Evolutionary conservation across 2,329 filamentous ascomycete genomes (phyloP).

Genomic region (Dactylellina sp.): DNA sequence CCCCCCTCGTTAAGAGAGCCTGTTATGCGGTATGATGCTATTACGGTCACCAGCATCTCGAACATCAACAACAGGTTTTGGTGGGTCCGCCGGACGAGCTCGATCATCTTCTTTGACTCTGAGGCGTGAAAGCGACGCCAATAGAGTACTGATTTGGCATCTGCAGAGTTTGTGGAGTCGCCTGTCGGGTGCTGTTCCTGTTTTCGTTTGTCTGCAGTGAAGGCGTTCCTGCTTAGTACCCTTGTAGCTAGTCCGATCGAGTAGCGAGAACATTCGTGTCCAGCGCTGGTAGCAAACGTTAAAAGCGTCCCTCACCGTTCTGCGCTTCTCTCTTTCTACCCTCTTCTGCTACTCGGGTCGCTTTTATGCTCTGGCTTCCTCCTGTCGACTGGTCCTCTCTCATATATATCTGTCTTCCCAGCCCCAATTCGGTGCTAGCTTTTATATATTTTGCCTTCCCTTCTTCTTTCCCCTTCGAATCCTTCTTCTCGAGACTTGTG

Average conservation of each 20-base stretch:
- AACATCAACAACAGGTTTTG: conserved; percentile 50
- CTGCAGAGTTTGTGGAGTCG: conserved; percentile 56
- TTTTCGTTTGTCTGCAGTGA: conserved; percentile 30
- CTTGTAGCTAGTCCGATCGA: conserved; percentile 44
- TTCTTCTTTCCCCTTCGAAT: conserved; percentile 16
- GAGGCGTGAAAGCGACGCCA: conserved; percentile 49
- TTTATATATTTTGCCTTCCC: conserved; percentile 28
- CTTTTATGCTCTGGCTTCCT: conserved; percentile 56
- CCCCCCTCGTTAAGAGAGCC: conserved; percentile 37
- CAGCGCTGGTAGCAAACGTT: conserved; percentile 50
- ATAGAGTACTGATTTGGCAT: conserved; percentile 43
- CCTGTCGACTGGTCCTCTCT: conserved; percentile 43
- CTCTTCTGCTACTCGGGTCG: conserved; percentile 45
- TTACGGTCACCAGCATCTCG: conserved; percentile 48
- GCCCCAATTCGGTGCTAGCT: conserved; percentile 10
- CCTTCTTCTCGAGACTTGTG: conserved; percentile 40
- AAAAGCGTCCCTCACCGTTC: conserved; percentile 29
- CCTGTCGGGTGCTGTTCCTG: conserved; percentile 47
- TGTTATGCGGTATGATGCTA: conserved; percentile 57
- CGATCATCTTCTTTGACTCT: conserved; percentile 22
- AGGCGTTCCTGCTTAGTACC: conserved; percentile 48
- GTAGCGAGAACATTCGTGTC: conserved; percentile 33
- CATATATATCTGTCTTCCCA: conserved; percentile 45
- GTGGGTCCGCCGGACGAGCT: conserved; percentile 5
- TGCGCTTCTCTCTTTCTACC: conserved; percentile 26